phyloP scores from a whole-genome alignment of 805 yeast genomes.

The Starmerella kuoi region DNA sequence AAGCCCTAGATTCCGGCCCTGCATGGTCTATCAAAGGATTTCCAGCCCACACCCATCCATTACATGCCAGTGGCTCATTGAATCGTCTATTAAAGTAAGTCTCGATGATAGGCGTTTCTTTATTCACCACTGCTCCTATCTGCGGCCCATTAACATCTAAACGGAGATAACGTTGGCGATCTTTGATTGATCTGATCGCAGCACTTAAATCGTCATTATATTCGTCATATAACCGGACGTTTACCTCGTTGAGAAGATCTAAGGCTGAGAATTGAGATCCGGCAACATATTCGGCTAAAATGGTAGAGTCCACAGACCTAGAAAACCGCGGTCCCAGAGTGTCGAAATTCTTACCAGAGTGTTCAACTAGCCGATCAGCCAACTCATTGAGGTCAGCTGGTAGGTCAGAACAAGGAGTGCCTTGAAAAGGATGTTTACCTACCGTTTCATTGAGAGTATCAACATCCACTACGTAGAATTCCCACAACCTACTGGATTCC shows the following conservation, averaged over 20 bases:
- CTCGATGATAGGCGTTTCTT: constrained; percentile 56
- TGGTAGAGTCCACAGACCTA: constrained; percentile 41
- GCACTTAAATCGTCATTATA: constrained; percentile 63
- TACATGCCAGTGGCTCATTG: constrained; percentile 55
- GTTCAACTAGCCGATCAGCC: constrained; percentile 34
- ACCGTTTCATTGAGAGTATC: constrained; percentile 30
- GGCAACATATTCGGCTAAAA: constrained; percentile 43
- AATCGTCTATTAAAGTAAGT: constrained; percentile 67
- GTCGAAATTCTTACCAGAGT: constrained; percentile 32
- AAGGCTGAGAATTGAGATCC: constrained; percentile 24
- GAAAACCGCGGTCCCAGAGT: constrained; percentile 41
- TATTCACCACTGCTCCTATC: constrained; percentile 48
- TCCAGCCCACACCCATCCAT: constrained; percentile 99
- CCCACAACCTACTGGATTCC: constrained; percentile 62
- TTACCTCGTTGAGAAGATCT: constrained; percentile 62
- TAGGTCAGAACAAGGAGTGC: constrained; percentile 38
- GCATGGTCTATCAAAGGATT: constrained; percentile 92
- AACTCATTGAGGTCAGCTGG: constrained; percentile 29
- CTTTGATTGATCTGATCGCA: constrained; percentile 57
- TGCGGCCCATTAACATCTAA: constrained; percentile 74
- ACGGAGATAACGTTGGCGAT: constrained; percentile 64
- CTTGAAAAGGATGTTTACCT: constrained; percentile 23
- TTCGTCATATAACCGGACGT: constrained; percentile 53
- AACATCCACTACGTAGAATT: constrained; percentile 59
- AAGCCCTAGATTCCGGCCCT: constrained; percentile 61